These are phyloP conservation scores for Exophiala xenobiotica DNA, from an alignment of 2,329 filamentous ascomycete species.

Conservation along the genomic window DNA sequence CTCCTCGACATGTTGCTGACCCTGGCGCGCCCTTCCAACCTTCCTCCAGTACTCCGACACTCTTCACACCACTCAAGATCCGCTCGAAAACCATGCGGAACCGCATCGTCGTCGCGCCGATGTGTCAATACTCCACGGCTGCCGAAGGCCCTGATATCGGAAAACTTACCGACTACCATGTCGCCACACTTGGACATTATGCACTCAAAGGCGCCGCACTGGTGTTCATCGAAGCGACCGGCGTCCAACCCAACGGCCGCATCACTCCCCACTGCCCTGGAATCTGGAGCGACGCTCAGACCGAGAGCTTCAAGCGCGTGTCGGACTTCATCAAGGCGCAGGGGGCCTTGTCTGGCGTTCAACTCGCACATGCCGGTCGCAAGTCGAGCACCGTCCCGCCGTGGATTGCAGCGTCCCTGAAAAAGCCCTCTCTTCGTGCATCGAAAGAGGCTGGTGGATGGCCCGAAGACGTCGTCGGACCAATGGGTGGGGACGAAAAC, in stretches of 20 bases:
- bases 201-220: constrained; percentile 30
- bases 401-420: constrained; percentile 37
- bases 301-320: constrained; percentile 53
- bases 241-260: constrained; percentile 71
- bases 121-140: constrained; percentile 54
- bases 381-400: constrained; percentile 61
- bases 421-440: constrained; percentile 25
- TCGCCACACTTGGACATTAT: constrained; percentile 38
- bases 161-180: constrained; percentile 46
- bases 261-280: constrained; percentile 60
- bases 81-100: constrained; percentile 56
- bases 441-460: constrained; percentile 26
- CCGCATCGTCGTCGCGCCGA: constrained; percentile 56
- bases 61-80: constrained; percentile 50
- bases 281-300: constrained; percentile 38
- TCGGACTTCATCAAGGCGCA: constrained; percentile 80
- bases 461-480: constrained; percentile 30
- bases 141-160: constrained; percentile 38
- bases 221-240: constrained; percentile 69
- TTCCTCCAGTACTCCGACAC: constrained; percentile 23
- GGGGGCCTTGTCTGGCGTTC: constrained; percentile 72
- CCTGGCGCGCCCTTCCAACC: constrained; percentile 23
- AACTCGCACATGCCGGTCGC: constrained; percentile 76
- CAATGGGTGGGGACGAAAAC: constrained; percentile 25
- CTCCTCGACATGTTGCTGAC: constrained; percentile 20